phyloP scores from a whole-genome alignment of 2,329 filamentous ascomycete species.

The Aspergillus proliferans region DNA sequence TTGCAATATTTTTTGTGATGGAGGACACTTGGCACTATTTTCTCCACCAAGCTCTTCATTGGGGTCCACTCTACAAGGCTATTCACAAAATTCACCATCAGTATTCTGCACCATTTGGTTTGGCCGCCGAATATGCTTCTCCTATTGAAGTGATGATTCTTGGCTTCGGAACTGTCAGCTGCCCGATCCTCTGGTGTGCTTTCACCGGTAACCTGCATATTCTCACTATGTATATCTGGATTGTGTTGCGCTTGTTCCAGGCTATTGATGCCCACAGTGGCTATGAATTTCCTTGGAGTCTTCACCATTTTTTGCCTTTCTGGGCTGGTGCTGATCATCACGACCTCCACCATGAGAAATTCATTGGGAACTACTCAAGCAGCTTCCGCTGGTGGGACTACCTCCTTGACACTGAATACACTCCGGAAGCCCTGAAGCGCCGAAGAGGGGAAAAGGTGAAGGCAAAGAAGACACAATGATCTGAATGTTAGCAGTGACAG shows the following conservation, averaged over 20 bases:
- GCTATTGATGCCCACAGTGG: constrained; percentile 96
- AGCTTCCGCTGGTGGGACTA: constrained; percentile 99
- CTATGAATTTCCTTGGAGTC: constrained; percentile 96
- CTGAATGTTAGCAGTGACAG: too few species aligned
- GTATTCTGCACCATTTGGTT: constrained; percentile 93
- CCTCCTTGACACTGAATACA: constrained; percentile 85
- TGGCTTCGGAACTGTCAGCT: constrained; percentile 75
- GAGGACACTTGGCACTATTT: constrained; percentile 99
- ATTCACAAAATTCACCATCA: constrained; percentile 99
- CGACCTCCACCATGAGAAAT: constrained; percentile 95
- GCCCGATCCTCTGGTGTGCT: constrained; percentile 75
- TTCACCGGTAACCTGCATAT: constrained; percentile 86
- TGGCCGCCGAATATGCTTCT: constrained; percentile 95
- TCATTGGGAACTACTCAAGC: constrained; percentile 95
- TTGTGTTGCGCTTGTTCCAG: constrained; percentile 86
- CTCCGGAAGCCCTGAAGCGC: constrained; percentile 75
- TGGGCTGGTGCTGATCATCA: constrained; percentile 98
- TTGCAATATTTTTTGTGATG: constrained; percentile 87
- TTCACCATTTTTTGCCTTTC: constrained; percentile 93
- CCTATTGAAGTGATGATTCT: constrained; percentile 96
- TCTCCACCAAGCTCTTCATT: constrained; percentile 87
- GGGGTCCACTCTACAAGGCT: constrained; percentile 88
- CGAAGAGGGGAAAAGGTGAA: constrained; percentile 57
- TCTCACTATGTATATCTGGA: constrained; percentile 97
- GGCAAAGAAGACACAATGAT: constrained; percentile 10